Base-by-base conservation (phyloP, 345 rosid genomes). In the Laguncularia racemosa region DNA sequence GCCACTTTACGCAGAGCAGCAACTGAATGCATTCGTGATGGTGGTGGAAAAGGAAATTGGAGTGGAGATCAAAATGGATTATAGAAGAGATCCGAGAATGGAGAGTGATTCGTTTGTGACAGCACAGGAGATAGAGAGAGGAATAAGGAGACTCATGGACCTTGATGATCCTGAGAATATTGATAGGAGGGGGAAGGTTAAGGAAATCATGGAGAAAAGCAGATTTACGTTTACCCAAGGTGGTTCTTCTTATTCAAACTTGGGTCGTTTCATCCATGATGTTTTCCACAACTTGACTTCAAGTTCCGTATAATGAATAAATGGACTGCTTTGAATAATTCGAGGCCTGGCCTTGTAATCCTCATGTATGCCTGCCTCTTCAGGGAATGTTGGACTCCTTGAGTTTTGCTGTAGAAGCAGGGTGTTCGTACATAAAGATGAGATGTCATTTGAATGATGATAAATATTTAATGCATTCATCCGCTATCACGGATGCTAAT, bases 1-100 rank as follows among this genome's bases (percentile, higher is more conserved):
- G 84, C 89, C 89, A 0, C 44, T 80, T 49, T 71, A 73, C 43
- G 83, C 70, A 0, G 85, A 82, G 64, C 85, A 77, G 19, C 85
- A 79, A 16, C 17, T 82, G 1, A 79, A 77, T 17, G 88, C 85
- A 4, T 83, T 76, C 13, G 48, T 60, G 43, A 16, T 78, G 58
- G 82, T 76, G 57, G 57, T 14, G 23, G 89, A 78, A 56, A 11
- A 77, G 56, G 76, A 71, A 20, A 33, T 80, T 17, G 80, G 73
- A 1, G 75, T 73, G 45, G 89, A 80, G 64, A 62, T 83, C 21
- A 69, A 58, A 13, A 58, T 76, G 61, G 86, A 81, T 28, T 81
- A 72, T 26, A 63, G 78, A 44, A 33, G 40, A 33, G 40, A 33
- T 33, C 10, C 11, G 40, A 33, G 40, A 67, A 50, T 7, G 77